Percentiles rank a stretch among this genome's conserved stretches.
Conservation (phyloP, 2,329 filamentous ascomycete genomes). For the Sclerotiophoma versabilis region DNA sequence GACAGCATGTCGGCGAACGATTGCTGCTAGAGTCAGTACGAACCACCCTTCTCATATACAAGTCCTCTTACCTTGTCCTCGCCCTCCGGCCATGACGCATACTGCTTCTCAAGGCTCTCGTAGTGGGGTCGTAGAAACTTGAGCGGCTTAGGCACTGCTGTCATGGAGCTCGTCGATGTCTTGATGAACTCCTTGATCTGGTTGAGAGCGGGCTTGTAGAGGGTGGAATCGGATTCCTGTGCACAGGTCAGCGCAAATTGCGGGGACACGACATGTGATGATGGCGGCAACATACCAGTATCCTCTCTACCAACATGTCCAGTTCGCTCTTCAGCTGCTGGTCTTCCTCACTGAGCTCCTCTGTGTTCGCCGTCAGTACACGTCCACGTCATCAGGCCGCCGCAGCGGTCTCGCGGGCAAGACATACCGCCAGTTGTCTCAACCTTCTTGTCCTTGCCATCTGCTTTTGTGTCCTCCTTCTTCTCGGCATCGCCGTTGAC, state of each 20-base stretch:
- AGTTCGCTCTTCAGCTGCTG: constrained; percentile 98
- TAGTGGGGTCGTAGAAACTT: constrained; percentile 99
- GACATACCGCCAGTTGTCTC: constrained; percentile 62
- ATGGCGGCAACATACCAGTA: constrained; percentile 68
- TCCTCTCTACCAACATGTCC: constrained; percentile 94
- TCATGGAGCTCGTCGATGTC: constrained; percentile 99
- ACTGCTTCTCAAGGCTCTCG: constrained; percentile 83
- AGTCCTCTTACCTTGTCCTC: constrained; percentile 73
- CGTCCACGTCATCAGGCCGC: constrained; percentile 17
- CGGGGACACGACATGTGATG: constrained; percentile 8
- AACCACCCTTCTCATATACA: background rate
- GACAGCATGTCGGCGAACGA: constrained; percentile 93
- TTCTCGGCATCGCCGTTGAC: constrained; percentile 69
- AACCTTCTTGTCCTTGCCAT: constrained; percentile 80
- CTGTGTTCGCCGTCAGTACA: constrained; percentile 57
- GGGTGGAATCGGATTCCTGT: constrained; percentile 82
- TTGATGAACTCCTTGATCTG: constrained; percentile 99
- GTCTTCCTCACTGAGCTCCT: constrained; percentile 97
- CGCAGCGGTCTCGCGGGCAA: constrained; percentile 20
- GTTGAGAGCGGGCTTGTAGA: constrained; percentile 92
- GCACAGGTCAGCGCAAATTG: constrained; percentile 33
- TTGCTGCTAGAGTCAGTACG: constrained; percentile 53
- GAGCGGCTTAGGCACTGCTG: constrained; percentile 94
- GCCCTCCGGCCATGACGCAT: constrained; percentile 86
- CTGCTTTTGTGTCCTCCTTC: constrained; percentile 67